Conservation (phyloP, 1,284 basidiomycete species). For the Sphagnurus paluster region DNA sequence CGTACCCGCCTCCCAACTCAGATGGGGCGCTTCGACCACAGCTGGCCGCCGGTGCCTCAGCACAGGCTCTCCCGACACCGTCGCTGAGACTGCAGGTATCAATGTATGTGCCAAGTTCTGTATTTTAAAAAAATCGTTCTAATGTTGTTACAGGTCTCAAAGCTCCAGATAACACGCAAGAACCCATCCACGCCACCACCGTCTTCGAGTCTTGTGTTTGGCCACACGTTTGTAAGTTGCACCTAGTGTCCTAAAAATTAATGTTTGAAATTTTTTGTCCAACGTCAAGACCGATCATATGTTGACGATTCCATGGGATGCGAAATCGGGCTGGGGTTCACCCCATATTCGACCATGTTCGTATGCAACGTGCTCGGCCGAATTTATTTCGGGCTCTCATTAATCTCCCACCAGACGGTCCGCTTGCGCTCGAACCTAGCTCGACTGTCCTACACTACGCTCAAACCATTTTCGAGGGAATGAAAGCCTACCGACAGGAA, state of each 20-base stretch:
- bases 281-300: constrained; percentile 26
- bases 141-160: constrained; percentile 14
- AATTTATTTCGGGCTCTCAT: constrained; percentile 2
- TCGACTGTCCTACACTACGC: constrained; percentile 95
- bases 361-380: background rate
- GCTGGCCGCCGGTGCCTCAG: constrained; percentile 14
- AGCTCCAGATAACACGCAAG: constrained; percentile 19
- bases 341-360: constrained; percentile 24
- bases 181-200: constrained; percentile 22
- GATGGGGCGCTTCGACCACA: constrained; percentile 15
- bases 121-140: background rate
- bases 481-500: constrained; percentile 91
- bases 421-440: constrained; percentile 79
- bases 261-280: too few species aligned
- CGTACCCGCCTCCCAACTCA: constrained; percentile 5
- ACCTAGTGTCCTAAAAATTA: background rate
- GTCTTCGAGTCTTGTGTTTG: constrained; percentile 23
- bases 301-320: constrained; percentile 25
- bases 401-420: constrained; percentile 53
- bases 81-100: constrained; percentile 23
- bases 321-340: constrained; percentile 21
- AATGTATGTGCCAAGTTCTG: constrained; percentile 15
- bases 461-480: constrained; percentile 88
- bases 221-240: constrained; percentile 24
- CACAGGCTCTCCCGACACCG: constrained; percentile 13